Evolutionary conservation across 129 eudicot genomes (phyloP).

Genomic region (Artemisia annua): DNA sequence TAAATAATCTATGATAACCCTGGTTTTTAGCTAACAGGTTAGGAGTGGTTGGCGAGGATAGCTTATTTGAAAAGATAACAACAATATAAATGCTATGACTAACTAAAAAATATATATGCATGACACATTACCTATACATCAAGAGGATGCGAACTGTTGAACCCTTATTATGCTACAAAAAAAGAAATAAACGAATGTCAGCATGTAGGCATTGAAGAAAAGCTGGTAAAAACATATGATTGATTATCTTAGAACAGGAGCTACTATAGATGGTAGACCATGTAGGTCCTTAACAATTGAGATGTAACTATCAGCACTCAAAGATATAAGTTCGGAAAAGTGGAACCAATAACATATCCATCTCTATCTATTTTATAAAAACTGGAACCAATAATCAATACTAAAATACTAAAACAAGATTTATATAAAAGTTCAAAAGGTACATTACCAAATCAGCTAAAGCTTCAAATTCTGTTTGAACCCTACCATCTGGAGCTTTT

Average conservation of each 20-base stretch:
- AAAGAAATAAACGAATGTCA: conserved; percentile 13
- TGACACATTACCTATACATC: conserved; percentile 61
- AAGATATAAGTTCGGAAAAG: background rate
- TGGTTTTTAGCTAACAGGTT: background rate
- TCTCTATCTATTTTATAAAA: no score
- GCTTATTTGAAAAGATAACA: background rate
- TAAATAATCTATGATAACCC: background rate
- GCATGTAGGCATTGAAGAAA: background rate
- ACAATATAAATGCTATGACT: background rate
- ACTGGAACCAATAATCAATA: background rate
- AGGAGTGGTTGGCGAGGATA: background rate
- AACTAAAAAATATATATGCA: background rate
- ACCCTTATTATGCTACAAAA: conserved; percentile 73
- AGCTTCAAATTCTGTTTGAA: conserved; percentile 57
- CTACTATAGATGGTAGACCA: background rate
- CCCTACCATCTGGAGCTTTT: conserved; percentile 63
- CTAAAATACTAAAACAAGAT: background rate
- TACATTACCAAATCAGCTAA: conserved; percentile 51
- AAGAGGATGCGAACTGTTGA: conserved; percentile 68
- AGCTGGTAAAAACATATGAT: background rate
- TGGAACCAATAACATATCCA: background rate
- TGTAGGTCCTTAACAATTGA: background rate
- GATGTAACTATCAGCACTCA: background rate
- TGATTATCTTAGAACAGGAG: background rate
- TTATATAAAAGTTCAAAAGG: background rate